phyloP scores from a whole-genome alignment of 306 rosid species.

The Rosa lucieae region DNA sequence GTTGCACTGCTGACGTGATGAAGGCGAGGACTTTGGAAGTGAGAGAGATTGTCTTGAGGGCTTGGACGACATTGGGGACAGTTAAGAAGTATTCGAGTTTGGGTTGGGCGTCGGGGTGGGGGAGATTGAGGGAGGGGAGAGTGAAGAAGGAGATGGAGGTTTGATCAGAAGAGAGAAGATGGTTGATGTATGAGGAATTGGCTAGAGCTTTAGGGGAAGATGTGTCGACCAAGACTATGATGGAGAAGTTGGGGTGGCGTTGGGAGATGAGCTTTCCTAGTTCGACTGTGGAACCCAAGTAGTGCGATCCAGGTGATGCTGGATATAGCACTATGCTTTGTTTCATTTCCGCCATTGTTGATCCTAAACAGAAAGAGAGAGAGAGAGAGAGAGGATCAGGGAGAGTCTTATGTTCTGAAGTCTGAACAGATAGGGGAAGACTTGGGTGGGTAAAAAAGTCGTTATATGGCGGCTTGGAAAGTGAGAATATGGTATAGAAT shows the following conservation, averaged over 20 bases:
- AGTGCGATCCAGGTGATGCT: slow-evolving; percentile 10
- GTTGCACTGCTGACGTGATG: slow-evolving; percentile 6
- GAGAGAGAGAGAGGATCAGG: no score
- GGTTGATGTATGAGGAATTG: background rate
- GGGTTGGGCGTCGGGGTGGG: slow-evolving; percentile 3
- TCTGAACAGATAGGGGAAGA: no score
- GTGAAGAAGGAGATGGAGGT: slow-evolving; percentile 17
- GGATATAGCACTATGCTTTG: slow-evolving; percentile 22
- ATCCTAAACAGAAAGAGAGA: background rate
- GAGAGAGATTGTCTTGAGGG: slow-evolving; percentile 14
- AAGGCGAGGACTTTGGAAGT: slow-evolving; percentile 19
- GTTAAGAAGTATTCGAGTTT: background rate
- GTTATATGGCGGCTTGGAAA: no score
- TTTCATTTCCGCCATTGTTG: background rate
- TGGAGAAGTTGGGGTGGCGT: slow-evolving; percentile 18
- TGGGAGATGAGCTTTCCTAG: slow-evolving; percentile 26
- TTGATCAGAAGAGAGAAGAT: background rate
- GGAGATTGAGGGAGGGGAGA: slow-evolving; percentile 14
- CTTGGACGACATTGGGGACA: slow-evolving; percentile 4
- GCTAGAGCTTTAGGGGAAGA: background rate
- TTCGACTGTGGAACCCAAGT: slow-evolving; percentile 24
- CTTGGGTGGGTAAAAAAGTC: no score
- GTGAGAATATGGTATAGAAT: no score
- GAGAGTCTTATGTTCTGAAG: no score
- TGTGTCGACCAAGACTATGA: slow-evolving; percentile 12